phyloP scores from a whole-genome alignment of 306 rosid species.

The Vigna angularis region DNA sequence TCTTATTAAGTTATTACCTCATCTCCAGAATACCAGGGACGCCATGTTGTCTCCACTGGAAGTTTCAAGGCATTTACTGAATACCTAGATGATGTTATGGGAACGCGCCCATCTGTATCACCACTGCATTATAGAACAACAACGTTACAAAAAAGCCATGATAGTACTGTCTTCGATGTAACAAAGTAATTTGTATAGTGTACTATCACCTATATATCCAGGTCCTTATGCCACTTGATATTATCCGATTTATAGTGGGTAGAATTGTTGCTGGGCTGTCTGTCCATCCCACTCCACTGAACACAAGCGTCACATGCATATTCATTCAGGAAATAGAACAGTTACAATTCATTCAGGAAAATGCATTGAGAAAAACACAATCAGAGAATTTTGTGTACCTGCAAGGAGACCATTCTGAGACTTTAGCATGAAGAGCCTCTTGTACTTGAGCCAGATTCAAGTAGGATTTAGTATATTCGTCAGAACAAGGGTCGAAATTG shows the following conservation, averaged over 20 bases:
- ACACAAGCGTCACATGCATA: slow-evolving; percentile 4
- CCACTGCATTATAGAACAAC: slow-evolving; percentile 53
- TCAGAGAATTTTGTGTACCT: slow-evolving; percentile 46
- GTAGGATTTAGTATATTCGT: slow-evolving; percentile 47
- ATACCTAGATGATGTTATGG: slow-evolving; percentile 64
- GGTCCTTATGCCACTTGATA: slow-evolving; percentile 44
- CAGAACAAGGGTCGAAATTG: slow-evolving; percentile 64
- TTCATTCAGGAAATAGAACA: slow-evolving; percentile 6
- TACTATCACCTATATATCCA: slow-evolving; percentile 40
- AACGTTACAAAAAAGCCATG: slow-evolving; percentile 16
- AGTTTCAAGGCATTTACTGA: slow-evolving; percentile 54
- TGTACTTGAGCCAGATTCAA: slow-evolving; percentile 66
- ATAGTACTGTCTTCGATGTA: neutral
- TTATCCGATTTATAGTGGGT: slow-evolving; percentile 43
- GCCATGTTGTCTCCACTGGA: slow-evolving; percentile 52
- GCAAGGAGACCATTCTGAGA: slow-evolving; percentile 58
- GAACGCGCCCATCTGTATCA: slow-evolving; percentile 61
- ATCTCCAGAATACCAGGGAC: slow-evolving; percentile 55
- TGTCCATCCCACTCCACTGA: slow-evolving; percentile 52
- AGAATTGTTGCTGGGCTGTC: slow-evolving; percentile 52
- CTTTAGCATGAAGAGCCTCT: slow-evolving; percentile 59
- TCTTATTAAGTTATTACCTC: slow-evolving; percentile 54
- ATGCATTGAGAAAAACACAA: neutral
- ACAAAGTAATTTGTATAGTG: neutral
- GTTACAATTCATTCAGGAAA: slow-evolving; percentile 1